phyloP scores from a whole-genome alignment of 2,329 filamentous ascomycete genomes.

The Chaetomiaceae sp. region DNA sequence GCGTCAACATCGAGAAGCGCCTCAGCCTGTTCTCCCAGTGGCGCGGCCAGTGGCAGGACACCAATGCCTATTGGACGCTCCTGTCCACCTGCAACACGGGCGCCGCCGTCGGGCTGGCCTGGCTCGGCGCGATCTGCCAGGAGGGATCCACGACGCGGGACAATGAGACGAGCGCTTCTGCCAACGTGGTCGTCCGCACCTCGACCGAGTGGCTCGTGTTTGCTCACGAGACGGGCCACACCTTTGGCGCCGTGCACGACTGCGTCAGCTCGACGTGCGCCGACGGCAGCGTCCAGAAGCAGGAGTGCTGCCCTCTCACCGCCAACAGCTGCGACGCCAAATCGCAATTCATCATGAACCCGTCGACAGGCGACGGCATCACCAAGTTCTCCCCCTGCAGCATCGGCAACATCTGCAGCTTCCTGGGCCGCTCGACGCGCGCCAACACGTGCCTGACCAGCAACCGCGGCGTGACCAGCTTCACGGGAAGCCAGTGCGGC shows the following conservation, averaged over 20 bases:
- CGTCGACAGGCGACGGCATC: slow-evolving; percentile 70
- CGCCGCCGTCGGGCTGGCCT: slow-evolving; percentile 83
- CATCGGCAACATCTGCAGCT: slow-evolving; percentile 90
- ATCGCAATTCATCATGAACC: slow-evolving; percentile 92
- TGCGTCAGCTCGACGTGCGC: slow-evolving; percentile 67
- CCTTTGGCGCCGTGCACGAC: slow-evolving; percentile 93
- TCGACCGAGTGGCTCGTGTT: slow-evolving; percentile 90
- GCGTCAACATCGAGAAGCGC: slow-evolving; percentile 65
- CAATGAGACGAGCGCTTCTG: slow-evolving; percentile 72
- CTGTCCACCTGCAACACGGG: slow-evolving; percentile 77
- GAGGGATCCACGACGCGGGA: slow-evolving; percentile 51
- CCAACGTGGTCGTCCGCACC: slow-evolving; percentile 85
- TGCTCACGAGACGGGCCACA: slow-evolving; percentile 90
- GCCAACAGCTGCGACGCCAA: slow-evolving; percentile 65
- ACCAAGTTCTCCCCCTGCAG: slow-evolving; percentile 81
- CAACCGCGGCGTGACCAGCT: slow-evolving; percentile 77
- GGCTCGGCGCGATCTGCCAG: slow-evolving; percentile 83
- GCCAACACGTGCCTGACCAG: slow-evolving; percentile 74
- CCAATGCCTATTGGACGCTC: slow-evolving; percentile 90
- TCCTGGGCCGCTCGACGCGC: slow-evolving; percentile 71
- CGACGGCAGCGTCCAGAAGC: slow-evolving; percentile 49
- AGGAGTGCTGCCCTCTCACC: slow-evolving; percentile 76
- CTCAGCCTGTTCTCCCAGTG: slow-evolving; percentile 85
- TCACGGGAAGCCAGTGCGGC: slow-evolving; percentile 81
- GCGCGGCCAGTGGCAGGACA: slow-evolving; percentile 73